These are phyloP conservation scores for Fagopyrum homotropicum DNA, from an alignment of 148 eudicot species.

Conservation along the genomic window DNA sequence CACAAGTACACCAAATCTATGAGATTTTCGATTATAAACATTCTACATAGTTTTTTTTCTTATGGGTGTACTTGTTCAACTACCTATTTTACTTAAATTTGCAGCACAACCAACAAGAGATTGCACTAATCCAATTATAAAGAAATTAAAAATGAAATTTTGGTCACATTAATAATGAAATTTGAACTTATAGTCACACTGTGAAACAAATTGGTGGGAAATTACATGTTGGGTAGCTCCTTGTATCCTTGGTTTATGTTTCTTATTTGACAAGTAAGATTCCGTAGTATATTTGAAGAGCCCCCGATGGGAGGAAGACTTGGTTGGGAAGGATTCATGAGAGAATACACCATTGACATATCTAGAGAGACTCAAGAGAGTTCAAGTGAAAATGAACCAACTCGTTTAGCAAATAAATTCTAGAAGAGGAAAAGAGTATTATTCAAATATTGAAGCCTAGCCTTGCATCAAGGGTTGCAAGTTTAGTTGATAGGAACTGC, in stretches of 20 bases:
- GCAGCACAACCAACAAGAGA: not conserved
- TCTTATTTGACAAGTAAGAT: conserved; percentile 43
- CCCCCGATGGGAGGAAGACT: conserved; percentile 36
- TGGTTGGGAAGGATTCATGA: conserved; percentile 44
- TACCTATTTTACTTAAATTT: no score
- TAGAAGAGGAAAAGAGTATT: not conserved
- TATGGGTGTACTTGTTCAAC: no score
- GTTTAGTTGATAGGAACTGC: conserved; percentile 69
- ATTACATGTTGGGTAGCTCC: conserved; percentile 50
- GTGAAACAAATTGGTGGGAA: no score
- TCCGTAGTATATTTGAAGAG: conserved; percentile 57
- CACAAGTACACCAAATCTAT: no score
- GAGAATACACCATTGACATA: conserved; percentile 50
- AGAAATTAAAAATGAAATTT: not conserved
- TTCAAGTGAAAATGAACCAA: conserved; percentile 52
- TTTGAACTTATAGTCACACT: no score
- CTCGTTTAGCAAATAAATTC: conserved; percentile 53
- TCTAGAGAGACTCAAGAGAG: conserved; percentile 60
- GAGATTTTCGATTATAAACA: no score
- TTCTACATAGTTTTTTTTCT: no score
- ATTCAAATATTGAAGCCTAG: conserved; percentile 60
- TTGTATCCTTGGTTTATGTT: conserved; percentile 38
- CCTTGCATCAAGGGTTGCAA: conserved; percentile 66
- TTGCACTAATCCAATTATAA: no score
- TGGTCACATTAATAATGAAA: not conserved